Percentiles rank a stretch among this genome's conserved stretches.
Evolutionary conservation across 1,284 basidiomycete genomes (phyloP).

Genomic region (Trametes sp.): DNA sequence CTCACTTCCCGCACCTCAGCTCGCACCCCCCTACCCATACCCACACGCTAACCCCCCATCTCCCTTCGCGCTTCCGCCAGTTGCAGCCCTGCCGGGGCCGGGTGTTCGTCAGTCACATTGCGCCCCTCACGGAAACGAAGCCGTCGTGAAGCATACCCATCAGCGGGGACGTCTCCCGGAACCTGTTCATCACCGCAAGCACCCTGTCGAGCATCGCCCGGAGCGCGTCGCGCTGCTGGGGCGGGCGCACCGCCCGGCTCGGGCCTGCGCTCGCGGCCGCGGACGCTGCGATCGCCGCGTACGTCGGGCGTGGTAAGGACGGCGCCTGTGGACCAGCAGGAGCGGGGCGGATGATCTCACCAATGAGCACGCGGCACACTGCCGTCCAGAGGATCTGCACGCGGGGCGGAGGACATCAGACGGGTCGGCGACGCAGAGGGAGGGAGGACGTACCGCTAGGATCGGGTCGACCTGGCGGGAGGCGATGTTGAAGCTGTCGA

Average conservation of each 20-base stretch:
- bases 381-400: conserved; percentile 39
- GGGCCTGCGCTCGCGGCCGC: conserved; percentile 21
- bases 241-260: neutral
- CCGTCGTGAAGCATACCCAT: conserved; percentile 37
- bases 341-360: conserved; percentile 33
- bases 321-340: conserved; percentile 17
- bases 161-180: conserved; percentile 32
- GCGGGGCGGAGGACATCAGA: neutral
- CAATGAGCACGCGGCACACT: conserved; percentile 37
- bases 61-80: conserved; percentile 21
- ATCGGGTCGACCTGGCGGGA: conserved; percentile 37
- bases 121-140: conserved; percentile 29
- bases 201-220: conserved; percentile 30
- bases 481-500: conserved; percentile 29
- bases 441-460: conserved; percentile 35
- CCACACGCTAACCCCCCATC: conserved; percentile 7
- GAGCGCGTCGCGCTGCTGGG: too few species aligned
- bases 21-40: neutral
- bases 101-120: conserved; percentile 30
- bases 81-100: conserved; percentile 24
- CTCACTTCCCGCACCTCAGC: neutral
- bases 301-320: conserved; percentile 23
- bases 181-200: conserved; percentile 35
- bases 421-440: too few species aligned
- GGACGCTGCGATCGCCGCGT: conserved; percentile 11